Conservation (phyloP, 169 alveolate genomes). For the Eimeria sp. region DNA sequence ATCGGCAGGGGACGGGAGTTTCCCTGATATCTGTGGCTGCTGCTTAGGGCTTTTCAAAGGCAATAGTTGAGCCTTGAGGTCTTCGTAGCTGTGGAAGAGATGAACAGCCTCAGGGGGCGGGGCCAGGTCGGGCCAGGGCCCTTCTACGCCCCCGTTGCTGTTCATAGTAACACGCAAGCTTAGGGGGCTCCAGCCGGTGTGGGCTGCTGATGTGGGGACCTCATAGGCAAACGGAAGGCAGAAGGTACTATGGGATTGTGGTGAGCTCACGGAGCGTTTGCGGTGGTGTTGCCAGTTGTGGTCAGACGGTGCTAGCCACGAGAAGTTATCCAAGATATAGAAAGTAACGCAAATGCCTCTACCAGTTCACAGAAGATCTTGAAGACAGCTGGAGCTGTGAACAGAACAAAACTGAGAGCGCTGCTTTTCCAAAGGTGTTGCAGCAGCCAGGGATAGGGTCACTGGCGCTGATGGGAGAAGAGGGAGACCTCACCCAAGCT, state of each 20-base stretch:
- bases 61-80: constrained; percentile 26
- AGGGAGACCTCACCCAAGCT: not conserved
- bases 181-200: constrained; percentile 14
- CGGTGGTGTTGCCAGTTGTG: not conserved
- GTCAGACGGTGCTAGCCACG: not conserved
- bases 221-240: not conserved
- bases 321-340: not conserved
- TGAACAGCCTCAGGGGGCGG: constrained; percentile 69
- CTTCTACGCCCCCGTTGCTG: not conserved
- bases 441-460: not conserved
- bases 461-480: not conserved
- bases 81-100: constrained; percentile 43
- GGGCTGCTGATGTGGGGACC: not conserved
- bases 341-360: not conserved
- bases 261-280: not conserved
- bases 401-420: not conserved
- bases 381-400: not conserved
- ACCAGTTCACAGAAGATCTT: not conserved
- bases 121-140: constrained; percentile 69
- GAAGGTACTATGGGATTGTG: not conserved
- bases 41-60: not conserved
- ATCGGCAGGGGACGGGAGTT: not conserved
- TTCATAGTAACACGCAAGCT: not conserved
- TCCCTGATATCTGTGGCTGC: not conserved
- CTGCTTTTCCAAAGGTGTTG: not conserved